phyloP scores from a whole-genome alignment of 805 yeast genomes.

The Allodekkera sacchari region DNA sequence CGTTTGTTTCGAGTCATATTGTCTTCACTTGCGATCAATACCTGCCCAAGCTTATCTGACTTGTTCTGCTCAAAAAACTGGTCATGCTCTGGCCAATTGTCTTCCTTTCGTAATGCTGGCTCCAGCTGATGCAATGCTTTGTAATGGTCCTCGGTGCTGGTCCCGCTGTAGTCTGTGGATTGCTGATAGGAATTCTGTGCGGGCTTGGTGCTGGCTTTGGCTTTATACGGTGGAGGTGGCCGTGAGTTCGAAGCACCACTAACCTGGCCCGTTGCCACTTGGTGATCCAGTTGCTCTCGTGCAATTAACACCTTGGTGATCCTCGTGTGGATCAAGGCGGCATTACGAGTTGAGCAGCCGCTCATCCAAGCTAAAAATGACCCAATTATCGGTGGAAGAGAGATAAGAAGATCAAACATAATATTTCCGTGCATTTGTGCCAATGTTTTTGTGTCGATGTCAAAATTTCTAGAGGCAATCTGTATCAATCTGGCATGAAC shows the following conservation, averaged over 20 bases:
- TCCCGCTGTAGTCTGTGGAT: not conserved
- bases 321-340: slow-evolving; percentile 60
- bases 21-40: no score
- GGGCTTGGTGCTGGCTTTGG: not conserved
- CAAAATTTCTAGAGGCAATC: slow-evolving; percentile 47
- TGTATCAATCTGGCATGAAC: slow-evolving; percentile 63
- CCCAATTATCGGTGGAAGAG: slow-evolving; percentile 78
- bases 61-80: no score
- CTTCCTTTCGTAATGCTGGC: no score
- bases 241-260: no score
- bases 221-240: no score
- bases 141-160: no score
- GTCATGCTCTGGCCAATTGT: no score
- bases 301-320: slow-evolving; percentile 12
- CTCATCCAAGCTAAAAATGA: slow-evolving; percentile 71
- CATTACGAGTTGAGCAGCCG: slow-evolving; percentile 84
- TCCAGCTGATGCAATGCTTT: no score
- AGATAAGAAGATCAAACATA: slow-evolving; percentile 59
- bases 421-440: slow-evolving; percentile 75
- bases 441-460: slow-evolving; percentile 48
- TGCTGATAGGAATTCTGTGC: not conserved
- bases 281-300: slow-evolving; percentile 9
- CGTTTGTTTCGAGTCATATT: no score
- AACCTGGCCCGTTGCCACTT: not conserved
- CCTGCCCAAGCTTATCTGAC: no score